Percentiles rank a stretch among this genome's conserved stretches.
phyloP scores from a whole-genome alignment of 306 rosid species.

The Dicorynia guianensis region DNA sequence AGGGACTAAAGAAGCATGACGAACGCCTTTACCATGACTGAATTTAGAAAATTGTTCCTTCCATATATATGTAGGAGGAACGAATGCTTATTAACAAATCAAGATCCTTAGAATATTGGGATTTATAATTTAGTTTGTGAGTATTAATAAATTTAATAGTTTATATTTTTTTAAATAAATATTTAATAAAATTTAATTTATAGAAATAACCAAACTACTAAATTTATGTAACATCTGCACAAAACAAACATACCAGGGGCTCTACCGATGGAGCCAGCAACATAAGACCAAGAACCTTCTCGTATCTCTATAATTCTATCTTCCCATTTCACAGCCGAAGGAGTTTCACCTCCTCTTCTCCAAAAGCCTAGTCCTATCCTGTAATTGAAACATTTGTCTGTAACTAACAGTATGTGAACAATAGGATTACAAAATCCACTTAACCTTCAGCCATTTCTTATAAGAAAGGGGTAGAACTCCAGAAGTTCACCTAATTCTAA shows the following conservation, averaged over 20 bases:
- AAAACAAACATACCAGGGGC: conserved; percentile 81
- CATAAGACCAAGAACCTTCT: conserved; percentile 94
- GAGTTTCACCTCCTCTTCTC: conserved; percentile 93
- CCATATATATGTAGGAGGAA: too few species aligned
- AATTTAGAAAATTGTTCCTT: too few species aligned
- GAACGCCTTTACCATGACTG: conserved; percentile 2
- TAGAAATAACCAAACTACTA: too few species aligned
- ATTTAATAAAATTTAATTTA: too few species aligned
- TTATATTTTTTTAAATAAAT: too few species aligned
- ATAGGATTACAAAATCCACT: conserved; percentile 13
- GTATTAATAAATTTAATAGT: too few species aligned
- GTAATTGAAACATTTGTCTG: conserved; percentile 37
- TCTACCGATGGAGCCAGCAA: conserved; percentile 84
- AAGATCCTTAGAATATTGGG: too few species aligned
- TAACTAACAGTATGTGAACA: not conserved
- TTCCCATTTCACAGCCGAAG: conserved; percentile 86
- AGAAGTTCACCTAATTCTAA: conserved; percentile 72
- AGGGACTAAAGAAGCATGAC: conserved; percentile 14
- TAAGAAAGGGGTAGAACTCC: conserved; percentile 1
- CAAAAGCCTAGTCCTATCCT: conserved; percentile 93
- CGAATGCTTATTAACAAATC: too few species aligned
- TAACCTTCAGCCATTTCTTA: not conserved
- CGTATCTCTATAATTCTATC: conserved; percentile 86
- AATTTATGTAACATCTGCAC: conserved; percentile 21
- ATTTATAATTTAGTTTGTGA: too few species aligned